Conservation (phyloP, 495 filamentous ascomycete genomes). For the Penicillium goetzii region DNA sequence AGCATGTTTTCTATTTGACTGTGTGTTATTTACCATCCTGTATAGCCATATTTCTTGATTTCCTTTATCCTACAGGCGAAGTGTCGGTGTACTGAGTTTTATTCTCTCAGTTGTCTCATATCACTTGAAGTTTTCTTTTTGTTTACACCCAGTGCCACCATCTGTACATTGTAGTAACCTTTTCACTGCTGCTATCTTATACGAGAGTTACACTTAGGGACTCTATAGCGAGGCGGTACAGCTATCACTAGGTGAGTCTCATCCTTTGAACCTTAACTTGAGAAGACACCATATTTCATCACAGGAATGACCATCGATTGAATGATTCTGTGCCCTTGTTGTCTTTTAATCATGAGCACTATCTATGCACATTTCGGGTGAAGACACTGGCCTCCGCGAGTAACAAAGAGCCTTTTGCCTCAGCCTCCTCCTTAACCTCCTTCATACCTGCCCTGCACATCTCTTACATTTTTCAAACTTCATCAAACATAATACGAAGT, state of each 20-base stretch:
- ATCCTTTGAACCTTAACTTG: neutral
- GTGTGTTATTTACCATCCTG: conserved; percentile 47
- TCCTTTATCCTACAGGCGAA: conserved; percentile 45
- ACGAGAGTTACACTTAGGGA: too few species aligned
- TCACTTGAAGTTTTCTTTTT: conserved; percentile 39
- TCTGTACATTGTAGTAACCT: conserved; percentile 19
- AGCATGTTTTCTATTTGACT: conserved; percentile 42
- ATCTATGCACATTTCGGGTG: neutral
- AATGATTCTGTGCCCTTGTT: neutral
- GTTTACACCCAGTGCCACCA: conserved; percentile 18
- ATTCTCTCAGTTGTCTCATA: conserved; percentile 43
- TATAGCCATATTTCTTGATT: conserved; percentile 47
- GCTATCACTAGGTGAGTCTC: neutral
- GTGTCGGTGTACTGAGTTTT: conserved; percentile 50
- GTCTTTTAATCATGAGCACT: neutral
- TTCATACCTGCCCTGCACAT: neutral
- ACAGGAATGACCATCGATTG: neutral
- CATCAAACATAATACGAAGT: neutral
- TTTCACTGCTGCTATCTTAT: neutral
- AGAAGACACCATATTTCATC: neutral
- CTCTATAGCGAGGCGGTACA: neutral
- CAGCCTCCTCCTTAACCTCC: neutral
- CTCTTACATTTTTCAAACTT: neutral
- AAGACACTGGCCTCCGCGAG: too few species aligned
- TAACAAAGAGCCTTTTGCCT: conserved; percentile 1